Evolutionary conservation across 2,329 filamentous ascomycete species (phyloP).

Genomic region (Fusarium neocosmosporiellum): DNA sequence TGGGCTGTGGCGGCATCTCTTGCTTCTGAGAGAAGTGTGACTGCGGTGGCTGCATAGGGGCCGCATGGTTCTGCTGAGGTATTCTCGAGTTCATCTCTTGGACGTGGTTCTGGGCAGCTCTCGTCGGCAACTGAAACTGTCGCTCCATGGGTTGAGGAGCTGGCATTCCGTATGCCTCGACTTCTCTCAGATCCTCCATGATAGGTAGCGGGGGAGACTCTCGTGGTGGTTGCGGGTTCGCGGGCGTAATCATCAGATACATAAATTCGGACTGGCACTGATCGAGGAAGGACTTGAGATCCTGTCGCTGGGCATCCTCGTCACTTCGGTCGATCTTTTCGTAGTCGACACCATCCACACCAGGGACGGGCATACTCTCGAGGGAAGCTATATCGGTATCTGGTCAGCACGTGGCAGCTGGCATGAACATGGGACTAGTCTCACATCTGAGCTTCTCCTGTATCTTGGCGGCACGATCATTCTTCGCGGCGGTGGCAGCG

Average conservation of each 20-base stretch:
- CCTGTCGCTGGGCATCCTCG: slow-evolving; percentile 62
- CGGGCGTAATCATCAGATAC: slow-evolving; percentile 75
- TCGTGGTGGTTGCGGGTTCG: slow-evolving; percentile 73
- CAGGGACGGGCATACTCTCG: slow-evolving; percentile 56
- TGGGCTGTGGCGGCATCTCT: slow-evolving; percentile 60
- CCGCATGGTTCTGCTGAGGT: slow-evolving; percentile 69
- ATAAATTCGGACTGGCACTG: slow-evolving; percentile 74
- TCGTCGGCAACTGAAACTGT: slow-evolving; percentile 52
- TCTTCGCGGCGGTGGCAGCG: slow-evolving; percentile 58
- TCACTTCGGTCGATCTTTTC: slow-evolving; percentile 56
- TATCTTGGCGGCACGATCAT: slow-evolving; percentile 64
- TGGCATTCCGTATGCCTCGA: slow-evolving; percentile 63
- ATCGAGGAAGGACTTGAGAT: slow-evolving; percentile 71
- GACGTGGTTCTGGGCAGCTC: slow-evolving; percentile 66
- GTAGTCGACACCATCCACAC: slow-evolving; percentile 59
- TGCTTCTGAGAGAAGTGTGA: slow-evolving; percentile 48
- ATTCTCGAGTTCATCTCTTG: slow-evolving; percentile 66
- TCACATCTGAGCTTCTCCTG: slow-evolving; percentile 68
- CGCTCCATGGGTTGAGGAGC: slow-evolving; percentile 54
- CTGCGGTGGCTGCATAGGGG: slow-evolving; percentile 58
- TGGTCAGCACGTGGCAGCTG: slow-evolving; percentile 18
- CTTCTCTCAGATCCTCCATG: slow-evolving; percentile 69
- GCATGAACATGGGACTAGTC: slow-evolving; percentile 26
- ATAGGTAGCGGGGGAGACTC: slow-evolving; percentile 69
- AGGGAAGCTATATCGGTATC: slow-evolving; percentile 50